Percentiles rank a stretch among this genome's conserved stretches.
Evolutionary conservation across 2,329 filamentous ascomycete species (phyloP).

Genomic region (Trichoderma lentiforme): DNA sequence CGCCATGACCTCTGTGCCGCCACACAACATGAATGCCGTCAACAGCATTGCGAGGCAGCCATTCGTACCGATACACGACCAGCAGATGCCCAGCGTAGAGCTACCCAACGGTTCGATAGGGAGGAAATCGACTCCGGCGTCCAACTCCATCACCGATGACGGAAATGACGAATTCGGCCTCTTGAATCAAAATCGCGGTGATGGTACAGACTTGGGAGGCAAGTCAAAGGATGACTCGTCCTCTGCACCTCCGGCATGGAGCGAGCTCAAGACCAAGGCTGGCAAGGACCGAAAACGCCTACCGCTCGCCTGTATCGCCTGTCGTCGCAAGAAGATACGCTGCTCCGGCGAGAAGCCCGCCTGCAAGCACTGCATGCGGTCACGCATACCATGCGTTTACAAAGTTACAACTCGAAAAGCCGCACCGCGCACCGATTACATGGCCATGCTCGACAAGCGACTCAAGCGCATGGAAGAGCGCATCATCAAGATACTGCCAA

Average conservation of each 20-base stretch:
- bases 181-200: conserved; percentile 42
- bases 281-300: conserved; percentile 93
- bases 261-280: conserved; percentile 82
- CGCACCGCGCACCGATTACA: conserved; percentile 92
- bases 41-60: conserved; percentile 24
- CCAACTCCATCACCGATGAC: conserved; percentile 49
- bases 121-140: conserved; percentile 42
- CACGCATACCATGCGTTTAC: conserved; percentile 93
- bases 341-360: conserved; percentile 97
- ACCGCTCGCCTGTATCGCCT: conserved; percentile 92
- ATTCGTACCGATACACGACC: conserved; percentile 26
- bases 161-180: conserved; percentile 59
- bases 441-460: conserved; percentile 97
- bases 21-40: conserved; percentile 22
- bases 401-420: conserved; percentile 94
- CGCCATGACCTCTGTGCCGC: conserved; percentile 22
- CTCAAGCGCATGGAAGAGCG: conserved; percentile 96
- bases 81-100: conserved; percentile 33
- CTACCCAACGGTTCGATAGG: conserved; percentile 46
- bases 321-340: conserved; percentile 93
- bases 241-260: conserved; percentile 66
- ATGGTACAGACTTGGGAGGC: conserved; percentile 52
- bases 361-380: conserved; percentile 92
- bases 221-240: conserved; percentile 57
- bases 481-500: conserved; percentile 92